phyloP scores from a whole-genome alignment of 176 grass and related monocot species.

The Lolium perenne region DNA sequence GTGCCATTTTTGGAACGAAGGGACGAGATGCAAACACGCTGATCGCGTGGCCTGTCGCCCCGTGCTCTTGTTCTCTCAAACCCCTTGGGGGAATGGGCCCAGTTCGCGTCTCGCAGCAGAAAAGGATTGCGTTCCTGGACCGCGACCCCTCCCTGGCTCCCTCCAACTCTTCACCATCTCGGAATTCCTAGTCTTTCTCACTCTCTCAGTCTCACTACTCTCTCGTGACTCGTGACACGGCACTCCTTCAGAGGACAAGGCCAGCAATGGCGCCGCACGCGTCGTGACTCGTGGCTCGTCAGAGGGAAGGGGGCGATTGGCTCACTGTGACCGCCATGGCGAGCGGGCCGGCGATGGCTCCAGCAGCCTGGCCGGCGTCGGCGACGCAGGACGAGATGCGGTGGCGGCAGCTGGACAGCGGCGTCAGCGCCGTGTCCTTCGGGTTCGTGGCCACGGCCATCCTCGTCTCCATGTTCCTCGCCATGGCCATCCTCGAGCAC shows the following conservation, averaged over 20 bases:
- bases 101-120: not conserved
- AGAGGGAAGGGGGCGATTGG: not conserved
- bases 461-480: slow-evolving; percentile 97
- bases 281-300: slow-evolving; percentile 11
- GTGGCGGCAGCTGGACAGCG: slow-evolving; percentile 76
- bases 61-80: not conserved
- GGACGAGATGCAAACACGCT: no score
- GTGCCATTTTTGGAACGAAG: no score
- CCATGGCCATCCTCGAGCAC: slow-evolving; percentile 93
- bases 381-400: slow-evolving; percentile 58
- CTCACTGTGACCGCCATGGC: slow-evolving; percentile 10
- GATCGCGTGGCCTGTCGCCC: no score
- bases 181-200: not conserved
- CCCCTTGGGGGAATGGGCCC: slow-evolving; percentile 13
- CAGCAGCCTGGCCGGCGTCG: slow-evolving; percentile 38
- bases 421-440: slow-evolving; percentile 89
- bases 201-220: not conserved
- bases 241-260: not conserved
- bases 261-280: slow-evolving; percentile 36
- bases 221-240: not conserved
- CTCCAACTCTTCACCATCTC: not conserved
- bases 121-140: slow-evolving; percentile 10
- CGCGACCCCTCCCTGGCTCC: not conserved
- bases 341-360: slow-evolving; percentile 50
- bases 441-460: slow-evolving; percentile 99